These are phyloP conservation scores for Brassica rapa DNA, from an alignment of 345 rosid species.

Conservation along the genomic window DNA sequence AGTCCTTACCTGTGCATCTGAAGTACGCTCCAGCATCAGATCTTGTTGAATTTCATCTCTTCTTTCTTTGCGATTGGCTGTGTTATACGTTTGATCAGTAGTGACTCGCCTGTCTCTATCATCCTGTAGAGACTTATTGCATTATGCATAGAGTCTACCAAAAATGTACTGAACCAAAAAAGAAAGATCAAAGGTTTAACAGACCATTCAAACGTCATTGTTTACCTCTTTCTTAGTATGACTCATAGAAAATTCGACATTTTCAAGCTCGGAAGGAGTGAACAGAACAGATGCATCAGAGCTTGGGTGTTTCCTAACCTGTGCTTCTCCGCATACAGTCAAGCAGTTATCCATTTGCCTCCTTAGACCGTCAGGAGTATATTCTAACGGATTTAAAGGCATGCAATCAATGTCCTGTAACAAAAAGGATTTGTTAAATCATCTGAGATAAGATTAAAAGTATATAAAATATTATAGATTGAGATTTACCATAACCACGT, in stretches of 20 bases:
- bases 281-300: conserved; percentile 41
- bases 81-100: conserved; percentile 36
- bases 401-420: conserved; percentile 93
- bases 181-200: conserved; percentile 14
- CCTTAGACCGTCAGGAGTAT: conserved; percentile 81
- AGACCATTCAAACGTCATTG: conserved; percentile 2
- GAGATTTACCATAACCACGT: conserved; percentile 71
- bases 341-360: conserved; percentile 53
- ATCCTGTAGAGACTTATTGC: conserved; percentile 24
- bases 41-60: conserved; percentile 58
- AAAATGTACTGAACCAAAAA: conserved; percentile 5
- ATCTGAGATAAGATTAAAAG: background rate
- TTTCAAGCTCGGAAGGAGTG: conserved; percentile 46
- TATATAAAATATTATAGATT: background rate
- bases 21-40: conserved; percentile 46
- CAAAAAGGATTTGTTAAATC: conserved; percentile 19
- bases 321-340: conserved; percentile 46
- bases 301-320: conserved; percentile 48
- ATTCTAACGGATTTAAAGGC: conserved; percentile 83
- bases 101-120: conserved; percentile 21
- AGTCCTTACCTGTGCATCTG: conserved; percentile 60
- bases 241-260: conserved; percentile 11
- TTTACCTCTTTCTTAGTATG: conserved; percentile 33
- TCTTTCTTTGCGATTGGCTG: conserved; percentile 48
- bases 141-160: conserved; percentile 8